Base-by-base conservation (phyloP, 1,284 basidiomycete species). In the Mycosarcoma mackinlayi region DNA sequence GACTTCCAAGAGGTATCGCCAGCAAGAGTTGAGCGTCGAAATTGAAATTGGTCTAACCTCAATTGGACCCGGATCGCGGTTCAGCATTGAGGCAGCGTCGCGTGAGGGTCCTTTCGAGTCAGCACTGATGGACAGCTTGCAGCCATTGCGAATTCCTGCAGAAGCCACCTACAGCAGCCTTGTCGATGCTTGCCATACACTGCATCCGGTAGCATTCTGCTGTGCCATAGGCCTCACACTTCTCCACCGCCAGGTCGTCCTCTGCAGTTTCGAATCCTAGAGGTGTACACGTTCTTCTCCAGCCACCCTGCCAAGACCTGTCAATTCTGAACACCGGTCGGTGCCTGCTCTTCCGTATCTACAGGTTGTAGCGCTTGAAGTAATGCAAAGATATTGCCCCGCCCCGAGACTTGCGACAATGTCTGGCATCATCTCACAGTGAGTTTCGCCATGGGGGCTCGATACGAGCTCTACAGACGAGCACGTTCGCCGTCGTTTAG, bases 291-390 rank as follows among this genome's bases (percentile, higher is more conserved):
- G 49, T 51, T 51, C 49, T 40, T 23, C 34, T n/a, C 40, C 30
- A 24, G 37, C 30, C 38, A 24, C 28, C 11, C 21, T 52, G 56
- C 56, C 56, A 59, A 52, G 56, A 52, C 42, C 47, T 52, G 48
- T 52, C 56, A 41, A 6, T 14, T 30, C 18, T 10, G 24, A 24
- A 39, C 24, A 14, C 30, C 42, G 30, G 34, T 52, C 44, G 56
- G 42, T 28, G 14, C 42, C 6, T 21, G 11, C 27, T 49, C 10
- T 59, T 37, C 56, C 42, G 37, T 21, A 19, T 21, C 23, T 8
- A 18, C 7, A 1, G 1, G 5, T 25, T 33, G 13, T 21, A 9
- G 21, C 34, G 25, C 14, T 46, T 11, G 6, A 28, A 28, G 13
- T n/a, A 18, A 8, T 2, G 9, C 21, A 18, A 38, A 21, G 1